Evolutionary conservation across 1,284 basidiomycete genomes (phyloP), one percentile per base, ranked within the genome.

Genomic region (Rhodofomes roseus): DNA sequence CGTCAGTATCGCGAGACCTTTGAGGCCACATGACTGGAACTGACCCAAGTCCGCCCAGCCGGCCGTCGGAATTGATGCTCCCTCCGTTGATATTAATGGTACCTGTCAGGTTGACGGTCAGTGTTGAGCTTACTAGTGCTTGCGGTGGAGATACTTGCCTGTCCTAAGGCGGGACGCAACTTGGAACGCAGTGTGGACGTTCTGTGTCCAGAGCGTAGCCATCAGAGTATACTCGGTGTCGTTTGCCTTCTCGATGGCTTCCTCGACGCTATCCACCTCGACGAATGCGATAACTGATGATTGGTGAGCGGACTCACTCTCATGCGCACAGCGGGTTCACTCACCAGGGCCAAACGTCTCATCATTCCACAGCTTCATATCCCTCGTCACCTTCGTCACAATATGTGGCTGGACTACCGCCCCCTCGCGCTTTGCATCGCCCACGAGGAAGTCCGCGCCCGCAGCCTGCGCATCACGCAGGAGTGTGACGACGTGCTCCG

Each of bases 321-420:
- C 31, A 81, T 81, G n/a, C 39, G 9, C 14, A 39, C 2, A 23
- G 9, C 20, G n/a, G 22, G 7, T 7, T 39, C 43, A 22, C 31
- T 34, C 70, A 74, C 83, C 79, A 39, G 86, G 86, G 1, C 83
- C 86, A 65, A 88, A 88, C 16, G 78, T 79, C 69, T 89, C 85
- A 27, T 79, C 68, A 34, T 82, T 75, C 80, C 81, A 85, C 4
- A 83, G 60, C 27, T 71, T 64, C 81, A 84, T 86, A 1, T 79
- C 77, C 1, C 76, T 73, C 50, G 76, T 80, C 22, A 83, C 80
- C 16, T 76, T 79, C 8, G 67, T 69, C 9, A 89, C 63, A 12
- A 89, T 63, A 67, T 85, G 81, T 27, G 84, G 86, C 64, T 82
- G 77, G 20, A 87, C 74, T 2, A 84, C 66, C 0, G 79, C 72